A percentile compares a stretch with the other conserved stretches of the same genome.
Conservation (phyloP, 805 yeast species). For the Sporopachydermia lactativora region DNA sequence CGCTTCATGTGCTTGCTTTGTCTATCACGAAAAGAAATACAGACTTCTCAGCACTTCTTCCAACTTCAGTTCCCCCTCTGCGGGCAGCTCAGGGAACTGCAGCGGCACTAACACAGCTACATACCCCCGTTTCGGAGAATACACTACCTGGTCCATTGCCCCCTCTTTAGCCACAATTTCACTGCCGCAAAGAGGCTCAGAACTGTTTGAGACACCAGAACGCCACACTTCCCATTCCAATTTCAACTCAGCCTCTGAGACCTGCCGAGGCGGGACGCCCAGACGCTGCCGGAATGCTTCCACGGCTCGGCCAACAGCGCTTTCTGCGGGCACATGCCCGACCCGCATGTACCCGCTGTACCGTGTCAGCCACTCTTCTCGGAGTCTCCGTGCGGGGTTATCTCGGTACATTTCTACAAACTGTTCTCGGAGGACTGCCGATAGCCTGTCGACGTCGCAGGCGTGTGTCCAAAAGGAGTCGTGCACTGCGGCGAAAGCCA, state of each 20-base stretch:
- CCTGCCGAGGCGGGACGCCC: constrained; percentile 36
- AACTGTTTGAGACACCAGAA: too few species aligned
- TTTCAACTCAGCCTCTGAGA: constrained; percentile 58
- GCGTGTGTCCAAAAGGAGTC: constrained; percentile 36
- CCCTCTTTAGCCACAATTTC: constrained; percentile 13
- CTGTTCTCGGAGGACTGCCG: constrained; percentile 19
- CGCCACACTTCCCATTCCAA: constrained; percentile 55
- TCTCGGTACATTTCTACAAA: constrained; percentile 23
- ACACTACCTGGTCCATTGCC: constrained; percentile 12
- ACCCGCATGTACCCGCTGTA: constrained; percentile 38
- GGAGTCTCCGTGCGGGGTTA: constrained; percentile 16
- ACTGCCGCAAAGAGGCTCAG: too few species aligned
- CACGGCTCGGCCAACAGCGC: constrained; percentile 26
- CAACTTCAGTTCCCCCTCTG: constrained; percentile 77
- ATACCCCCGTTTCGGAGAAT: constrained; percentile 3
- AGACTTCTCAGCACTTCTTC: constrained; percentile 51
- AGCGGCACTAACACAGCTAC: constrained; percentile 51
- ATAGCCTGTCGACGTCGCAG: constrained; percentile 20
- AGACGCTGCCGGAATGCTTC: background rate
- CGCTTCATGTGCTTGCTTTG: too few species aligned
- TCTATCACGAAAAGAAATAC: constrained; percentile 55
- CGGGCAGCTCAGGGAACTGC: constrained; percentile 57
- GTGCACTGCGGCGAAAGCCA: constrained; percentile 31
- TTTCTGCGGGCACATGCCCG: constrained; percentile 31
- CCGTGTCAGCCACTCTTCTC: constrained; percentile 17